Evolutionary conservation across 2,329 filamentous ascomycete species (phyloP).

Genomic region (Verticillium albo-atrum): DNA sequence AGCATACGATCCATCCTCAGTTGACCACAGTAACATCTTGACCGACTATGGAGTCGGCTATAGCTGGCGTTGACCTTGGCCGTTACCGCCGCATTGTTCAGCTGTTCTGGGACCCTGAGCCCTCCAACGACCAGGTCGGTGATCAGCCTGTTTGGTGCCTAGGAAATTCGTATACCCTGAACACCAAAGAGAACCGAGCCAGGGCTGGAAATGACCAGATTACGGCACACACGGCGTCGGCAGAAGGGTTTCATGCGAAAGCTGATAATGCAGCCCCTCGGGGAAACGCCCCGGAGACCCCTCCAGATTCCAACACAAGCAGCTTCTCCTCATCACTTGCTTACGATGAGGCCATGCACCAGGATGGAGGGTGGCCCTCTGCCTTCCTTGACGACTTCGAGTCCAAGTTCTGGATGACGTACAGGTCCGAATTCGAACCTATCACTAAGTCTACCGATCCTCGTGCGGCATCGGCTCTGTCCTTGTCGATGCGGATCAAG

Average conservation of each 20-base stretch:
- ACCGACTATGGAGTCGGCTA: conserved; percentile 25
- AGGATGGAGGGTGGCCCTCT: conserved; percentile 68
- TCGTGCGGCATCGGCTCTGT: conserved; percentile 66
- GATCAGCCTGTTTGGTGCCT: conserved; percentile 82
- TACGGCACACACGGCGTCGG: background rate
- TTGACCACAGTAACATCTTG: background rate
- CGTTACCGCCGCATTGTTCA: conserved; percentile 78
- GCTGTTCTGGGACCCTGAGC: conserved; percentile 89
- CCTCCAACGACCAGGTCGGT: conserved; percentile 67
- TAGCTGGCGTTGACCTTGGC: conserved; percentile 65
- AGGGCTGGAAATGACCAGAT: conserved; percentile 7
- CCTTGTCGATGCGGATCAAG: conserved; percentile 78
- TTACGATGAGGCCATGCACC: conserved; percentile 30
- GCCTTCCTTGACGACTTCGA: conserved; percentile 90
- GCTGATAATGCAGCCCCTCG: conserved; percentile 11
- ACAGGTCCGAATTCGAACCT: conserved; percentile 77
- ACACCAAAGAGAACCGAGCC: conserved; percentile 13
- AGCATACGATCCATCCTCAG: background rate
- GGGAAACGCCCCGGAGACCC: conserved; percentile 34
- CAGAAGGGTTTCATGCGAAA: background rate
- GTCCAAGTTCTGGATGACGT: conserved; percentile 93
- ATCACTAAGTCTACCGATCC: conserved; percentile 78
- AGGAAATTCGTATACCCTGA: conserved; percentile 46
- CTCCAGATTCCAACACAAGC: conserved; percentile 43
- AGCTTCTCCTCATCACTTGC: conserved; percentile 49